A percentile compares a stretch with the other conserved stretches of the same genome.
Evolutionary conservation across 768 basidiomycete species (phyloP).

Genomic region (Rubroboletus satanas): DNA sequence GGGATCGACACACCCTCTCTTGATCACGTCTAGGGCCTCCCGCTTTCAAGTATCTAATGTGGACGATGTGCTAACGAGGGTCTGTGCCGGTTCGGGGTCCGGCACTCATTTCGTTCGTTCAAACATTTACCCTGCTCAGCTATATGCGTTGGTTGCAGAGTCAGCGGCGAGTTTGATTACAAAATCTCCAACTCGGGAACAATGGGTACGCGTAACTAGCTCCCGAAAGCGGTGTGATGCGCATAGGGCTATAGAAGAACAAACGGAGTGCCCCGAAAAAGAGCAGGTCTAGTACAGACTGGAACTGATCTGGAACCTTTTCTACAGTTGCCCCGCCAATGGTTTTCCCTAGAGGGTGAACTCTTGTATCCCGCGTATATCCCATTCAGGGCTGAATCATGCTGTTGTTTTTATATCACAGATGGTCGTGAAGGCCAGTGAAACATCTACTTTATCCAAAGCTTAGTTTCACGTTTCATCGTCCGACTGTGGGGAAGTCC

Average conservation of each 20-base stretch:
- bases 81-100: constrained; percentile 14
- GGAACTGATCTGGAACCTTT: constrained; percentile 16
- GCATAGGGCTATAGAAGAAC: constrained; percentile 25
- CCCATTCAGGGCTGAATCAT: not conserved
- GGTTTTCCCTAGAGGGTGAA: too few species aligned
- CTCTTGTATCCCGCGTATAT: not conserved
- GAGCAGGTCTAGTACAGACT: constrained; percentile 26
- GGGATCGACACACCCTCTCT: constrained; percentile 61
- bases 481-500: not conserved
- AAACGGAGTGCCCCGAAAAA: constrained; percentile 25
- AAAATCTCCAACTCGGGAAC: constrained; percentile 22
- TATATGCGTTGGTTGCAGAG: constrained; percentile 25
- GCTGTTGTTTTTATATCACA: not conserved
- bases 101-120: not conserved
- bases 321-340: too few species aligned
- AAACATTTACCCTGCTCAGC: constrained; percentile 10
- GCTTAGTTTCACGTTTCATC: not conserved
- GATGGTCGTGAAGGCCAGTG: not conserved
- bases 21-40: constrained; percentile 63
- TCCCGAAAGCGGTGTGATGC: constrained; percentile 16
- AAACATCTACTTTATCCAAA: not conserved
- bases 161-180: constrained; percentile 24
- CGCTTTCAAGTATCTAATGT: constrained; percentile 79
- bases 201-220: constrained; percentile 22
- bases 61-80: constrained; percentile 68